phyloP scores from a whole-genome alignment of 2,329 filamentous ascomycete species.

The Cryphonectria japonica region DNA sequence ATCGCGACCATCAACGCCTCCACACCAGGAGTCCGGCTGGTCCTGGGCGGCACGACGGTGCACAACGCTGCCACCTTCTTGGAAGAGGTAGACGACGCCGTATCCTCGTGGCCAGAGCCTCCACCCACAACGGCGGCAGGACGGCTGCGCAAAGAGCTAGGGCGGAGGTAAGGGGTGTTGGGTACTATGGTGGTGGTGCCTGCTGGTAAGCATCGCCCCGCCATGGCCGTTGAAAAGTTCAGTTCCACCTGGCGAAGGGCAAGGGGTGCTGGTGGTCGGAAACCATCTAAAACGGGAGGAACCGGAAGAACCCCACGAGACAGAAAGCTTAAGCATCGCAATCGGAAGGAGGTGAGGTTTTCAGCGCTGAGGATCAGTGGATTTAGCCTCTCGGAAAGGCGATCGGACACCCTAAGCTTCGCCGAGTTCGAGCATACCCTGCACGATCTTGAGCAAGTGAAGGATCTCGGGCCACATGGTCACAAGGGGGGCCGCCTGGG shows the following conservation, averaged over 20 bases:
- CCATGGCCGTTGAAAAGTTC: background rate
- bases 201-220: slow-evolving; percentile 18
- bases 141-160: slow-evolving; percentile 38
- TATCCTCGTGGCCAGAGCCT: slow-evolving; percentile 81
- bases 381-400: background rate
- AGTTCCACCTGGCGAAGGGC: background rate
- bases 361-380: background rate
- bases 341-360: too few relatives aligned
- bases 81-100: slow-evolving; percentile 89
- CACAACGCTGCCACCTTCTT: slow-evolving; percentile 89
- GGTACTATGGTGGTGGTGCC: background rate
- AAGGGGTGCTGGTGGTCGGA: background rate
- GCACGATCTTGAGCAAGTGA: background rate
- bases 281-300: background rate
- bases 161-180: slow-evolving; percentile 27
- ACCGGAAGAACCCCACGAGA: background rate
- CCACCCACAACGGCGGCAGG: slow-evolving; percentile 41
- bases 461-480: background rate
- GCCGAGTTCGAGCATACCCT: background rate
- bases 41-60: slow-evolving; percentile 84
- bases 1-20: slow-evolving; percentile 93
- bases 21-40: slow-evolving; percentile 84
- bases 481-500: background rate
- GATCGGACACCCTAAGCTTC: background rate
- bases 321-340: background rate